phyloP scores from a whole-genome alignment of 768 basidiomycete genomes.

The Cyclocybe aegerita region DNA sequence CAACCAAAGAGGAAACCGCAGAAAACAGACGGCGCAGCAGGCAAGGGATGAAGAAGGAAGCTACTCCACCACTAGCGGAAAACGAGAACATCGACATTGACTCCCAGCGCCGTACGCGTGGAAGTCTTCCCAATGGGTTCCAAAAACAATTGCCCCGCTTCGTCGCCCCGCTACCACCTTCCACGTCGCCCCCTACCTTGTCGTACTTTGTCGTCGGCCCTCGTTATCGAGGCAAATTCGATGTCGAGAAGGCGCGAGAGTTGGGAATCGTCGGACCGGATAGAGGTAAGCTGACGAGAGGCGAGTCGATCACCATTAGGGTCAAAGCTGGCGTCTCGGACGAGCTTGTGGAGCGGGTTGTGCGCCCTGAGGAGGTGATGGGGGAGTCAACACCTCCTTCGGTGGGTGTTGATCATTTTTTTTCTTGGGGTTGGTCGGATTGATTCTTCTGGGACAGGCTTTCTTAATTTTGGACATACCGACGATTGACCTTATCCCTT shows the following conservation, averaged over 20 bases:
- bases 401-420: conserved; percentile 26
- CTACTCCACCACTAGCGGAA: conserved; percentile 4
- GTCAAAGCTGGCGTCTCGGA: conserved; percentile 38
- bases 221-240: conserved; percentile 66
- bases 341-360: conserved; percentile 42
- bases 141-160: conserved; percentile 38
- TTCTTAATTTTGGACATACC: conserved; percentile 76
- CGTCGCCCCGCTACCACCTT: conserved; percentile 10
- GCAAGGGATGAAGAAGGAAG: conserved; percentile 13
- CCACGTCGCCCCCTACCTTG: conserved; percentile 33
- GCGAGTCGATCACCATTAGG: conserved; percentile 59
- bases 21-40: conserved; percentile 6
- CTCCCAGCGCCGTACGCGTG: neutral
- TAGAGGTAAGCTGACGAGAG: conserved; percentile 61
- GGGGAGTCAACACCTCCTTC: conserved; percentile 50
- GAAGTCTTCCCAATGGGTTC: conserved; percentile 31
- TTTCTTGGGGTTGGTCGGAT: neutral
- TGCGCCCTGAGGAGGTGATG: conserved; percentile 61
- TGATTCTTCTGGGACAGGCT: conserved; percentile 36
- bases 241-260: conserved; percentile 58
- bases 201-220: conserved; percentile 56
- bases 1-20: conserved; percentile 1
- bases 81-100: neutral
- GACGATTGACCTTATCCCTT: conserved; percentile 51
- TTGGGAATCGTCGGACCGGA: conserved; percentile 63